phyloP scores from a whole-genome alignment of 306 rosid species.

The Lithocarpus polystachyus region DNA sequence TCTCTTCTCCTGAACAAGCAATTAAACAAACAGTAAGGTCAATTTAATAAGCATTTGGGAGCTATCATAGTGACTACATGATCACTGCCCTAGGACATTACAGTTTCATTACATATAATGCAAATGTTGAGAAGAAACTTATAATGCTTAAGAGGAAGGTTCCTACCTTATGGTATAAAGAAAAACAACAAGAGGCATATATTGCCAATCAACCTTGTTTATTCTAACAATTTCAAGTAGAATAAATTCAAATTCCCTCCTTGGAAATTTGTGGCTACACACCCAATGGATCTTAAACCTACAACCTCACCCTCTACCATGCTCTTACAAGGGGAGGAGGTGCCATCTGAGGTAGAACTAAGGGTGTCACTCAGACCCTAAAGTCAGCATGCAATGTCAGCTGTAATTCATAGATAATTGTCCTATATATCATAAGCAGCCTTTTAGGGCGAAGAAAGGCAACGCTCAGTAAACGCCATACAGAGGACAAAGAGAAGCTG shows the following conservation, averaged over 20 bases:
- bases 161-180: neutral
- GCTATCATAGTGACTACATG: neutral
- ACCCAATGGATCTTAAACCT: no score
- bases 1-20: conserved; percentile 69
- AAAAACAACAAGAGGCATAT: neutral
- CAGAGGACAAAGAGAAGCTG: neutral
- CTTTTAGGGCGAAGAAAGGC: neutral
- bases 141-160: neutral
- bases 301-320: no score
- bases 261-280: neutral
- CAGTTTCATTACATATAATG: neutral
- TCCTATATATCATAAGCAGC: neutral
- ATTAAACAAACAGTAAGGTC: neutral
- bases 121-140: neutral
- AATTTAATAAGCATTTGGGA: neutral
- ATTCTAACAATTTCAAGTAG: neutral
- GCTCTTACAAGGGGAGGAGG: no score
- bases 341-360: neutral
- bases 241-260: neutral
- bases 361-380: neutral
- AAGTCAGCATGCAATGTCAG: no score
- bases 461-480: neutral
- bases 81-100: neutral
- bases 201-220: neutral
- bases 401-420: neutral